Conservation (phyloP, 2,329 filamentous ascomycete genomes). For the Raffaelea ambrosiae region DNA sequence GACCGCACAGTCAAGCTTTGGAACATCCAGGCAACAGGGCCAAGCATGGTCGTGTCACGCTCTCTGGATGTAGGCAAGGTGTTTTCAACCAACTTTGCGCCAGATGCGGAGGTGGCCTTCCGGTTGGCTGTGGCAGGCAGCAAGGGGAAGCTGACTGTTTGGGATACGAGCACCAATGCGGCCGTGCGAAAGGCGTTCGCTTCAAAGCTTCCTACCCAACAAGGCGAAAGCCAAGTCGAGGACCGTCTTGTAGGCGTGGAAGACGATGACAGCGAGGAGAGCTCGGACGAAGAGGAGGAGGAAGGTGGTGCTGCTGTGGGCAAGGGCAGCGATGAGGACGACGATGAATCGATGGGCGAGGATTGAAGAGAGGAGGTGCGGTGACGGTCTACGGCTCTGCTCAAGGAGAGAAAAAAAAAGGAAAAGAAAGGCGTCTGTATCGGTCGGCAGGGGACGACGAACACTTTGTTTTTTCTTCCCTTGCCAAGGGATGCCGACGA, state of each 20-base stretch:
- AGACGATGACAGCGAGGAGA: conserved; percentile 40
- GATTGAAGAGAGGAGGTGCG: conserved; percentile 21
- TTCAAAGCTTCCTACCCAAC: conserved; percentile 48
- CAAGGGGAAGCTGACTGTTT: conserved; percentile 85
- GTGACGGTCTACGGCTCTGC: no score
- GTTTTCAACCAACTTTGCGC: conserved; percentile 84
- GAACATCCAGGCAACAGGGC: conserved; percentile 76
- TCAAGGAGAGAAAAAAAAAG: no score
- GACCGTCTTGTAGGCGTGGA: conserved; percentile 72
- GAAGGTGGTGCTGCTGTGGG: conserved; percentile 25
- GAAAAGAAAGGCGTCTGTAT: no score
- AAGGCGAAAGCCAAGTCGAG: conserved; percentile 57
- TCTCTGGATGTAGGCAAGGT: conserved; percentile 93
- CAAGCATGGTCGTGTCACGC: conserved; percentile 82
- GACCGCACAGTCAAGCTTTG: conserved; percentile 96
- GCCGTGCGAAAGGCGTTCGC: conserved; percentile 81
- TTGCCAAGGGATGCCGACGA: no score
- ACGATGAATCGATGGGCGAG: conserved; percentile 49
- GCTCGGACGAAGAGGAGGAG: conserved; percentile 35
- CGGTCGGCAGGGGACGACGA: no score
- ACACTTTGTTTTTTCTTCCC: no score
- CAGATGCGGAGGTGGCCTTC: conserved; percentile 85
- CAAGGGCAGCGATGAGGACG: conserved; percentile 26
- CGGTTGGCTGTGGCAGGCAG: conserved; percentile 88
- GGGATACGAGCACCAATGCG: conserved; percentile 92